Conservation (phyloP, 139 green algal genomes). For the Chlamydomonas applanata region DNA sequence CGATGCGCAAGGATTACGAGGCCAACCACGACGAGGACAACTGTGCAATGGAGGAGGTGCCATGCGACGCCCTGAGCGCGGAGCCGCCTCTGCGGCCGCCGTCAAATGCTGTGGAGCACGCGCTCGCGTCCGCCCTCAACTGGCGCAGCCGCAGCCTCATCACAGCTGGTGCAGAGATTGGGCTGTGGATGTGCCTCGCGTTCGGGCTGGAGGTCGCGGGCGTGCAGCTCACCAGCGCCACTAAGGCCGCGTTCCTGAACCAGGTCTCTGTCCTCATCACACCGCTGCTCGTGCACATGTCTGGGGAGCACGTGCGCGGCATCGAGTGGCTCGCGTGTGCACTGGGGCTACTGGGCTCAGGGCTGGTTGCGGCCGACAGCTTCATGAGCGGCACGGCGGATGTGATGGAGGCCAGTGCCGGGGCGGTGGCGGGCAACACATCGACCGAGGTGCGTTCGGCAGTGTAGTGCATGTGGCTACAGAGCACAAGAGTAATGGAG, state of each 20-base stretch:
- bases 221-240: constrained; percentile 26
- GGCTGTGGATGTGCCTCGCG: constrained; percentile 23
- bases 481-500: not conserved
- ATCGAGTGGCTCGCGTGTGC: constrained; percentile 14
- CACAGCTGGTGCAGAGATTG: constrained; percentile 10
- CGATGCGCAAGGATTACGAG: not conserved
- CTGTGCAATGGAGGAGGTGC: not conserved
- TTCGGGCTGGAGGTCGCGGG: constrained; percentile 22
- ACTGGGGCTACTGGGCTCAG: constrained; percentile 11
- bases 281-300: constrained; percentile 25
- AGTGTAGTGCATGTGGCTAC: not conserved
- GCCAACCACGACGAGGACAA: constrained; percentile 2
- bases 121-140: constrained; percentile 4
- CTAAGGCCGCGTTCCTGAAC: constrained; percentile 29
- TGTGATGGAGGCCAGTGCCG: not conserved
- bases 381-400: not conserved
- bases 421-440: no score
- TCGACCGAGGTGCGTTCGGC: not conserved
- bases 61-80: not conserved
- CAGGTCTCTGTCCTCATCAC: constrained; percentile 33
- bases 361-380: constrained; percentile 18
- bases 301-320: constrained; percentile 4
- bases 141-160: constrained; percentile 9
- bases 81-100: not conserved
- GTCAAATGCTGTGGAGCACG: constrained; percentile 1